phyloP scores from a whole-genome alignment of 2,329 filamentous ascomycete species.

The Colletotrichum sublineola region DNA sequence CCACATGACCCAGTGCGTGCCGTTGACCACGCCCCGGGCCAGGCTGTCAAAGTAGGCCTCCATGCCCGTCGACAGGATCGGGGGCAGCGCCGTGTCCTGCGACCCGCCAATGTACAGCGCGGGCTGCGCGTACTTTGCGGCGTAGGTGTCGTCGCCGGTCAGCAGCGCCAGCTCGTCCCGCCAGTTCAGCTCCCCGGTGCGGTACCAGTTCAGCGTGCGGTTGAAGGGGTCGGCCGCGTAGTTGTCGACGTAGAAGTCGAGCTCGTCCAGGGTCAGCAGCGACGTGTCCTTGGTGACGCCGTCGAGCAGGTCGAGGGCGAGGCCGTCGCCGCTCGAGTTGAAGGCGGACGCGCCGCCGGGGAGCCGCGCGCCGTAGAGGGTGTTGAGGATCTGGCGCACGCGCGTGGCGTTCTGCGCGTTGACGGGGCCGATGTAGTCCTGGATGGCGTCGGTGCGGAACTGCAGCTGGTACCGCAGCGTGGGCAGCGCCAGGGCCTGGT shows the following conservation, averaged over 20 bases:
- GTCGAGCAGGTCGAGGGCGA: slow-evolving; percentile 70
- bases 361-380: slow-evolving; percentile 74
- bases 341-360: slow-evolving; percentile 67
- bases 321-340: slow-evolving; percentile 64
- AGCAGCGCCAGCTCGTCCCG: slow-evolving; percentile 76
- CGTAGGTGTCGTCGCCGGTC: slow-evolving; percentile 45
- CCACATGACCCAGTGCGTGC: slow-evolving; percentile 81
- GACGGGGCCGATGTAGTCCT: slow-evolving; percentile 30
- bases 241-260: slow-evolving; percentile 82
- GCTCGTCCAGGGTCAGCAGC: slow-evolving; percentile 75
- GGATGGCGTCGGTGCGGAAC: slow-evolving; percentile 71
- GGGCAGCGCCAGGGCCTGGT: slow-evolving; percentile 70
- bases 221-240: slow-evolving; percentile 79
- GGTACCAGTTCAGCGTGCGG: slow-evolving; percentile 91
- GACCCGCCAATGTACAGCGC: slow-evolving; percentile 78
- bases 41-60: slow-evolving; percentile 71
- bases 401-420: slow-evolving; percentile 67
- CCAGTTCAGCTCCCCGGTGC: slow-evolving; percentile 78
- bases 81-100: slow-evolving; percentile 75
- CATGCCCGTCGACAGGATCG: slow-evolving; percentile 77
- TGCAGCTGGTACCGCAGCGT: slow-evolving; percentile 84
- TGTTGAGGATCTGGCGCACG: slow-evolving; percentile 75
- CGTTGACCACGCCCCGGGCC: slow-evolving; percentile 70
- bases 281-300: slow-evolving; percentile 63
- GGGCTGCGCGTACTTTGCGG: slow-evolving; percentile 65